Conservation (phyloP, 78 protist species). For the slime mould (Dictyostelium discoideum) region DNA sequence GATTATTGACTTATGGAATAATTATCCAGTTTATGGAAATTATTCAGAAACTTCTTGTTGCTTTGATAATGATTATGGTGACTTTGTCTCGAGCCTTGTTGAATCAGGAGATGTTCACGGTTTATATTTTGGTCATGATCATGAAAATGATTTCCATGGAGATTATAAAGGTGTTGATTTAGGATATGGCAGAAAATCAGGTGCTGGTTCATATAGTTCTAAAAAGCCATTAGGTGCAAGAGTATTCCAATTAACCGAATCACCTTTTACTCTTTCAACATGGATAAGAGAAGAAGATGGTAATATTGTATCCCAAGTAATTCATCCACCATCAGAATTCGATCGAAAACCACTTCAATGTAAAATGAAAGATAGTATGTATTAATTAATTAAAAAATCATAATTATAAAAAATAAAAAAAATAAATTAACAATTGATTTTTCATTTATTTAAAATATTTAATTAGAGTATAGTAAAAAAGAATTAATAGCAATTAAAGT, state of each 20-base stretch:
- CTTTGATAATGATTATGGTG: not conserved
- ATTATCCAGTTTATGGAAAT: conserved; percentile 8
- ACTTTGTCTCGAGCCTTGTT: not conserved
- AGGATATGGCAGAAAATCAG: conserved; percentile 59
- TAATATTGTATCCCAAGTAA: not conserved
- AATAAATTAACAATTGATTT: too few relatives aligned
- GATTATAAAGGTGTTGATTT: conserved; percentile 31
- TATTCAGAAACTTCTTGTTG: conserved; percentile 10
- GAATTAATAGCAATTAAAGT: not conserved
- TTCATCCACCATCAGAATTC: not conserved
- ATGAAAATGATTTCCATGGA: conserved; percentile 38
- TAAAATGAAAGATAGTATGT: not conserved
- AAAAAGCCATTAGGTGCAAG: conserved; percentile 16
- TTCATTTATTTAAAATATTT: too few relatives aligned
- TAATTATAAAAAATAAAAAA: too few relatives aligned
- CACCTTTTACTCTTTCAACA: not conserved
- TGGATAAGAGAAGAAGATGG: conserved; percentile 34
- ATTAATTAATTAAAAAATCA: too few relatives aligned
- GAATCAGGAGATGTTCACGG: conserved; percentile 26
- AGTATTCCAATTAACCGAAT: conserved; percentile 8
- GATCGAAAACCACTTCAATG: not conserved
- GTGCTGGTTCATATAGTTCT: conserved; percentile 24
- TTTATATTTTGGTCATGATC: conserved; percentile 63
- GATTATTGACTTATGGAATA: conserved; percentile 33
- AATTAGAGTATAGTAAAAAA: not conserved